Evolutionary conservation across 2,329 filamentous ascomycete species (phyloP).

Genomic region (Onygenales sp.): DNA sequence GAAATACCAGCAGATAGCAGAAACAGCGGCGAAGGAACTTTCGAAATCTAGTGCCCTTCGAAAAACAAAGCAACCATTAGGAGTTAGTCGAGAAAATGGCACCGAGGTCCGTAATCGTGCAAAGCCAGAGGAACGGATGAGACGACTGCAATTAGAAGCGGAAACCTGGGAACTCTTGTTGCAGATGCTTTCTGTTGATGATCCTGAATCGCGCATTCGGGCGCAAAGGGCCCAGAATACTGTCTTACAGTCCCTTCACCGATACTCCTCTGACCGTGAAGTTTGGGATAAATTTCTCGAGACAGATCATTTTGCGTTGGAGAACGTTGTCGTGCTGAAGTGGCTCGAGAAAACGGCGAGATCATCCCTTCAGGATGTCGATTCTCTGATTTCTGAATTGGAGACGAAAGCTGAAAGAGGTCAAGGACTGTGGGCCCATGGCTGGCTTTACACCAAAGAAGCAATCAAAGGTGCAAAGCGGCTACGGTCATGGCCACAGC

Average conservation of each 20-base stretch:
- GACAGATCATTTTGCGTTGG: conserved; percentile 61
- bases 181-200: conserved; percentile 62
- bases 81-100: not conserved
- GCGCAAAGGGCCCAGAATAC: conserved; percentile 30
- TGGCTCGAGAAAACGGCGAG: conserved; percentile 78
- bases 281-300: conserved; percentile 67
- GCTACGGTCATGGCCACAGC: conserved; percentile 56
- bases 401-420: conserved; percentile 68
- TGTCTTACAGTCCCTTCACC: conserved; percentile 36
- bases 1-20: conserved; percentile 51
- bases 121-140: conserved; percentile 34
- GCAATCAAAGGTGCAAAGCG: conserved; percentile 86
- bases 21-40: conserved; percentile 39
- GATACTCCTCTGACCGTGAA: conserved; percentile 51
- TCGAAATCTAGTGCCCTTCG: conserved; percentile 29
- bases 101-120: not conserved
- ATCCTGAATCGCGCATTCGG: conserved; percentile 38
- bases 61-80: conserved; percentile 21
- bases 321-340: conserved; percentile 69
- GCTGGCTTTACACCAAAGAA: conserved; percentile 85
- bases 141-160: conserved; percentile 68
- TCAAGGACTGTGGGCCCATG: conserved; percentile 68
- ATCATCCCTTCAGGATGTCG: conserved; percentile 57
- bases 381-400: conserved; percentile 65
- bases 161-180: conserved; percentile 85